Evolutionary conservation across 805 yeast genomes (phyloP).

Genomic region (Debaryomyces hansenii): DNA sequence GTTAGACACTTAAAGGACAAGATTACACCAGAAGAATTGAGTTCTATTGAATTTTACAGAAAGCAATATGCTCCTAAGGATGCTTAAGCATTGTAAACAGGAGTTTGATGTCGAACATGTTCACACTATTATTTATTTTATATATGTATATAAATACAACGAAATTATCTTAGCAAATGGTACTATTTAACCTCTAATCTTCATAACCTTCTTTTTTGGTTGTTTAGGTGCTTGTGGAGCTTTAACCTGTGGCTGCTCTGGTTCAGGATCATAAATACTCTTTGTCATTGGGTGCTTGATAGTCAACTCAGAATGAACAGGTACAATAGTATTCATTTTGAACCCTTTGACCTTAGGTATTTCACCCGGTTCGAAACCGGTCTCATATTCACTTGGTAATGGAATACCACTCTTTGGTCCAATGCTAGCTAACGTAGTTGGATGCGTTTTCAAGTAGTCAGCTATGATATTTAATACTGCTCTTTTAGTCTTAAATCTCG

Average conservation of each 20-base stretch:
- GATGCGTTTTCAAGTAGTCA: constrained; percentile 60
- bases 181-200: constrained; percentile 49
- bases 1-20: constrained; percentile 58
- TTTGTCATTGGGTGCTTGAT: constrained; percentile 85
- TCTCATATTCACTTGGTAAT: constrained; percentile 60
- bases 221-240: constrained; percentile 41
- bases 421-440: constrained; percentile 66
- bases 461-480: constrained; percentile 62
- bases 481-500: constrained; percentile 51
- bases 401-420: constrained; percentile 52
- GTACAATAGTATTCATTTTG: constrained; percentile 82
- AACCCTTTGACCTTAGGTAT: constrained; percentile 83
- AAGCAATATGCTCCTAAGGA: constrained; percentile 45
- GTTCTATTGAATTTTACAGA: constrained; percentile 59
- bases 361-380: constrained; percentile 53
- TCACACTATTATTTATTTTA: background rate
- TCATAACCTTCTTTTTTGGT: constrained; percentile 60
- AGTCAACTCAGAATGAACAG: constrained; percentile 78
- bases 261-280: constrained; percentile 57
- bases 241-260: constrained; percentile 28
- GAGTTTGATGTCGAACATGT: background rate
- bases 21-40: constrained; percentile 58
- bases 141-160: background rate
- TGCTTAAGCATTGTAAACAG: background rate
- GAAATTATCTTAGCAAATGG: background rate